Evolutionary conservation across 2,329 filamentous ascomycete genomes (phyloP).

Genomic region (Epichloe glyceriae): DNA sequence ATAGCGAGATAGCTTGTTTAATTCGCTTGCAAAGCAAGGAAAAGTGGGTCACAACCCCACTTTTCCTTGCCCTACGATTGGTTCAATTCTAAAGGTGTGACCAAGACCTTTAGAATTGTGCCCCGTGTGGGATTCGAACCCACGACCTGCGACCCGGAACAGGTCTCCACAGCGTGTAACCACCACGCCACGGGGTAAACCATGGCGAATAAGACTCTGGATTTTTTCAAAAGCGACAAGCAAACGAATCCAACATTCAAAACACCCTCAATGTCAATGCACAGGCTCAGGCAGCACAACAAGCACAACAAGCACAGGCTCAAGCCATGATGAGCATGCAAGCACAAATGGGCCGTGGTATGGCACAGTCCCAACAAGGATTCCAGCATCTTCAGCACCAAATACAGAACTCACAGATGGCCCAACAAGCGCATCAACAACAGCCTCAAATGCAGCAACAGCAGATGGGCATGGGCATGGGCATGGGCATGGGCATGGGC

Average conservation of each 20-base stretch:
- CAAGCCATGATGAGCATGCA: constrained; percentile 42
- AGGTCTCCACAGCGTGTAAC: no score
- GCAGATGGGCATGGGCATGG: constrained; percentile 24
- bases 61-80: no score
- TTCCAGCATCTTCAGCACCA: constrained; percentile 47
- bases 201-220: constrained; percentile 31
- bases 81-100: no score
- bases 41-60: no score
- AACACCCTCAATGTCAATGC: constrained; percentile 35
- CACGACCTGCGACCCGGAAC: no score
- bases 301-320: constrained; percentile 19
- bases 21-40: no score
- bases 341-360: constrained; percentile 36
- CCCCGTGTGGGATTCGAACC: no score
- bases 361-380: constrained; percentile 36
- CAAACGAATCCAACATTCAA: constrained; percentile 35
- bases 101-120: no score
- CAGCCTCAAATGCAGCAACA: constrained; percentile 16
- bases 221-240: constrained; percentile 39
- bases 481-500: constrained; percentile 28
- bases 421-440: constrained; percentile 22
- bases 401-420: constrained; percentile 42
- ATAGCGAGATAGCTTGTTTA: no score
- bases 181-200: no score
- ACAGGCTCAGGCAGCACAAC: constrained; percentile 19